Evolutionary conservation across 331 rosid genomes (phyloP).

Genomic region (Telfairia occidentalis): DNA sequence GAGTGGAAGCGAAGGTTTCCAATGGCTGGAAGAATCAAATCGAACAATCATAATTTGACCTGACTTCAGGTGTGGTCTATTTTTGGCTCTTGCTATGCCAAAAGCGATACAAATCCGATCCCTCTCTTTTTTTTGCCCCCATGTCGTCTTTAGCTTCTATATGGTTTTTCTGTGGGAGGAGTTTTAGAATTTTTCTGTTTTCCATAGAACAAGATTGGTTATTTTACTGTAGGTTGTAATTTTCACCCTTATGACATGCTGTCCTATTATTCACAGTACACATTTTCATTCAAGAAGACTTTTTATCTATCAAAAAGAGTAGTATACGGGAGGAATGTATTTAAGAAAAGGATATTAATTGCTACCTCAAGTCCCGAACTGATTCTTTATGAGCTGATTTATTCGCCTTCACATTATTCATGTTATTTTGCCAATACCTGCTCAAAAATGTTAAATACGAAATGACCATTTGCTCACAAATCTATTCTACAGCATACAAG

Average conservation of each 20-base stretch:
- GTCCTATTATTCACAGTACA: neutral
- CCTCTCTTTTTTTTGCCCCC: neutral
- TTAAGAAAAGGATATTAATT: neutral
- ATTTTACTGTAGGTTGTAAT: neutral
- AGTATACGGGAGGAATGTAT: slow-evolving; percentile 13
- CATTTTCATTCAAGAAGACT: neutral
- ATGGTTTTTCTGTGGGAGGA: neutral
- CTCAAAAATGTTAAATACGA: slow-evolving; percentile 13
- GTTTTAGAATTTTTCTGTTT: neutral
- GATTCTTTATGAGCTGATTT: slow-evolving; percentile 99
- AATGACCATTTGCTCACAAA: slow-evolving; percentile 2
- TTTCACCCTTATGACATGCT: neutral
- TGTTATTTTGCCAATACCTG: slow-evolving; percentile 99
- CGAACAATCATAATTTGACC: neutral
- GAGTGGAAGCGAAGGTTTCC: neutral
- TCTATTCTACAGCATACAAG: slow-evolving; percentile 6
- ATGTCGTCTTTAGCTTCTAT: neutral
- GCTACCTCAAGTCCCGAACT: slow-evolving; percentile 86
- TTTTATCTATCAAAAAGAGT: neutral
- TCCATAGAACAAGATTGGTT: neutral
- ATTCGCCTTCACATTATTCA: slow-evolving; percentile 97
- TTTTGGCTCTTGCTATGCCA: neutral
- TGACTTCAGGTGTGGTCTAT: neutral
- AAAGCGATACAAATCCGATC: neutral
- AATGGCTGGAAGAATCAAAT: neutral